Evolutionary conservation across 2,329 filamentous ascomycete genomes (phyloP).

Genomic region (Mollisia scopiformis): DNA sequence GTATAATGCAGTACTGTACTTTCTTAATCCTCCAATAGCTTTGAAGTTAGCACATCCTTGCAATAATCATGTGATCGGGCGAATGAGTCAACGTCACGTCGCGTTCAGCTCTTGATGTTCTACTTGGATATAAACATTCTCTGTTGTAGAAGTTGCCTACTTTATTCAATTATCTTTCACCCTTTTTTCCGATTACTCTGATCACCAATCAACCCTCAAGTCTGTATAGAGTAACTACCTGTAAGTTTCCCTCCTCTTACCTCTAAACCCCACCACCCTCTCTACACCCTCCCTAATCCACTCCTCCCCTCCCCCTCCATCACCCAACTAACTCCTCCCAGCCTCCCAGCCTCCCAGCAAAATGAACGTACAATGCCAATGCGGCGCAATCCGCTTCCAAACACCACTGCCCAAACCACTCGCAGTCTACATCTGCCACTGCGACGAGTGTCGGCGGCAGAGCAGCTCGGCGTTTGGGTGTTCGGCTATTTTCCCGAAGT

Average conservation of each 20-base stretch:
- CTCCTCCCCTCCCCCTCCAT: background rate
- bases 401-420: constrained; percentile 63
- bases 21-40: background rate
- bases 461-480: constrained; percentile 69
- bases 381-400: constrained; percentile 63
- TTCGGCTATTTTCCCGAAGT: constrained; percentile 71
- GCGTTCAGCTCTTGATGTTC: background rate
- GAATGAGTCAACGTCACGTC: constrained; percentile 9
- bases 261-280: background rate
- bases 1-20: too few species aligned
- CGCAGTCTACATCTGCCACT: constrained; percentile 74
- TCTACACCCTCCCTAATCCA: background rate
- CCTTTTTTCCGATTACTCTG: too few species aligned
- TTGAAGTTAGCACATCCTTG: background rate
- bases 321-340: background rate
- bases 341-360: background rate
- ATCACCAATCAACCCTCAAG: too few species aligned
- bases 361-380: constrained; percentile 45
- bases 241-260: background rate
- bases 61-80: background rate
- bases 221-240: too few species aligned
- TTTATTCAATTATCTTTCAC: too few species aligned
- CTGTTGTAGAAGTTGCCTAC: too few species aligned
- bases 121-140: background rate
- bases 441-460: constrained; percentile 66